Evolutionary conservation across 192 early-diverging fungal species (phyloP).

Genomic region (Haplosporangium gracile): DNA sequence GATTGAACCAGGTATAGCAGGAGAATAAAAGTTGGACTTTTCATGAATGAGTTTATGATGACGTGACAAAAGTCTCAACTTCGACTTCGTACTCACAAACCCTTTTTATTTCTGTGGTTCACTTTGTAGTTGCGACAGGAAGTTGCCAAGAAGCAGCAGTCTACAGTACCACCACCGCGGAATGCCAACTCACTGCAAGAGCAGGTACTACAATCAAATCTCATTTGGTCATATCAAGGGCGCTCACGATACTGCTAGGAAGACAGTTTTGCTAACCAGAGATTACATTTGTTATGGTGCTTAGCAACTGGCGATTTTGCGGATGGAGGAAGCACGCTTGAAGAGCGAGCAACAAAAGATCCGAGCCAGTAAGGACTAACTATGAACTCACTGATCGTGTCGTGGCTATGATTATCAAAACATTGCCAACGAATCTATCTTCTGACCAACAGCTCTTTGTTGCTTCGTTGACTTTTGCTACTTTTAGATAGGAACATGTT

Average conservation of each 20-base stretch:
- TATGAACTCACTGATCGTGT: neutral
- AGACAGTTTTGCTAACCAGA: neutral
- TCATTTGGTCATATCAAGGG: no score
- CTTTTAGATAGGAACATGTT: constrained; percentile 3
- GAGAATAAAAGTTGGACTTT: neutral
- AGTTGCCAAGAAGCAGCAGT: neutral
- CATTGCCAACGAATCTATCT: neutral
- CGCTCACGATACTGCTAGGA: no score
- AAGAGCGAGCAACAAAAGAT: constrained; percentile 15
- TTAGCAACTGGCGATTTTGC: constrained; percentile 36
- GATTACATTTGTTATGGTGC: neutral
- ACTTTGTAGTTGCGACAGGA: constrained; percentile 6
- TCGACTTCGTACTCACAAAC: neutral
- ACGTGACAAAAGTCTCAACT: neutral
- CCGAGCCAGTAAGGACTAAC: constrained; percentile 4
- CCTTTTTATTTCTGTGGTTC: neutral
- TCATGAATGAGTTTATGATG: neutral
- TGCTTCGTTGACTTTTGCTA: neutral
- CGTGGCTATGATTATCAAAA: neutral
- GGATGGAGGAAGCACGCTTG: constrained; percentile 32
- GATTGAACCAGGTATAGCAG: constrained; percentile 22
- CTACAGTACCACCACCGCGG: neutral
- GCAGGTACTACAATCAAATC: neutral
- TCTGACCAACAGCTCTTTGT: neutral
- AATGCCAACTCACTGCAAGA: neutral